phyloP scores from a whole-genome alignment of 1,139 yeast genomes.

The Debaryomycetaceae sp. region DNA sequence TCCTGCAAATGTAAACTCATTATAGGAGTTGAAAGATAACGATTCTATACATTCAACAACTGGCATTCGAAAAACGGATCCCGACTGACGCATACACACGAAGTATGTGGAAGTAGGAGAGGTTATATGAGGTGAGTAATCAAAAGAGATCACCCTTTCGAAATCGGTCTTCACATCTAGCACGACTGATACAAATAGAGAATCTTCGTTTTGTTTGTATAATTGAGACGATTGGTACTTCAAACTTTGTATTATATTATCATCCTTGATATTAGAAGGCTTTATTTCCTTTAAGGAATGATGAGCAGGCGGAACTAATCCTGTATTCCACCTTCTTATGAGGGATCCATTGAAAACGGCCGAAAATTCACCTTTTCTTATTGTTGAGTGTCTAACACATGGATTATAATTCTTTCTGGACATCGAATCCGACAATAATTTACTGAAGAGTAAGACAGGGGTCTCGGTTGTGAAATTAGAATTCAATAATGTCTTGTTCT shows the following conservation, averaged over 20 bases:
- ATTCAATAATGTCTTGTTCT: conserved; percentile 10
- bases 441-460: conserved; percentile 66
- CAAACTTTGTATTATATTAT: conserved; percentile 23
- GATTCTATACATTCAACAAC: conserved; percentile 67
- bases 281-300: conserved; percentile 6
- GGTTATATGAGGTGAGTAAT: conserved; percentile 61
- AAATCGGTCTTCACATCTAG: conserved; percentile 72
- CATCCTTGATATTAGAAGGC: conserved; percentile 10
- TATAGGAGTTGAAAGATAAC: conserved; percentile 64
- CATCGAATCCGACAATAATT: conserved; percentile 62
- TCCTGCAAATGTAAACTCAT: conserved; percentile 67
- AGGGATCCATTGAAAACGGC: conserved; percentile 77
- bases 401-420: conserved; percentile 60
- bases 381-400: conserved; percentile 69
- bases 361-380: conserved; percentile 70
- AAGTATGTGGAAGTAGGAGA: conserved; percentile 51
- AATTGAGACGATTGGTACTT: conserved; percentile 34
- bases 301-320: conserved; percentile 46
- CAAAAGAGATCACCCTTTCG: conserved; percentile 82
- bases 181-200: conserved; percentile 73
- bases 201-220: conserved; percentile 42
- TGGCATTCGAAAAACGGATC: conserved; percentile 79
- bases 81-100: conserved; percentile 87
- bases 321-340: conserved; percentile 80
- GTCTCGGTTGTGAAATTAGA: conserved; percentile 38